Evolutionary conservation across 1,139 yeast species (phyloP).

Genomic region (Pichia sp.): DNA sequence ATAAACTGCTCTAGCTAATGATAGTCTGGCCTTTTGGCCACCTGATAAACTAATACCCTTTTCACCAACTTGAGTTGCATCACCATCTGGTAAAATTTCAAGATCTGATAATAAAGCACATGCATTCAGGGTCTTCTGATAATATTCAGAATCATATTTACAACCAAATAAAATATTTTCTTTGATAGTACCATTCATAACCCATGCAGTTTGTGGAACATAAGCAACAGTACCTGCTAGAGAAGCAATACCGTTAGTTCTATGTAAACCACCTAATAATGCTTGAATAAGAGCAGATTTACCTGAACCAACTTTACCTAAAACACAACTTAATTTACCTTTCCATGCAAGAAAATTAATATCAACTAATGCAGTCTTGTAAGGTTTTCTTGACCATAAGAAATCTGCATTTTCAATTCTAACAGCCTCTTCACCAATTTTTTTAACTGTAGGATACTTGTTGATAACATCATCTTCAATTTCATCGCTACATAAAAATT

Average conservation of each 20-base stretch:
- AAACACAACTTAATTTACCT: constrained; percentile 81
- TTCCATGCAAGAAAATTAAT: constrained; percentile 66
- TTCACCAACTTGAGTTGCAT: constrained; percentile 88
- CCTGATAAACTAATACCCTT: constrained; percentile 95
- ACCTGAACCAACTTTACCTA: constrained; percentile 92
- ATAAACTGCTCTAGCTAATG: constrained; percentile 92
- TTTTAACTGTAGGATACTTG: constrained; percentile 46
- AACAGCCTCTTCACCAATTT: constrained; percentile 65
- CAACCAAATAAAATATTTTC: constrained; percentile 90
- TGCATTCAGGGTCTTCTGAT: constrained; percentile 72
- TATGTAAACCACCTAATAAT: constrained; percentile 78
- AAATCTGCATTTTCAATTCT: constrained; percentile 70
- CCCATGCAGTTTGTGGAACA: constrained; percentile 94
- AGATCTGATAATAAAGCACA: constrained; percentile 87
- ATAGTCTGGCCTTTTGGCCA: constrained; percentile 92
- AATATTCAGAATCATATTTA: constrained; percentile 72
- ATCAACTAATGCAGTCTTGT: constrained; percentile 70
- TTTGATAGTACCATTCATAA: constrained; percentile 86
- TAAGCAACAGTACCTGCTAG: constrained; percentile 82
- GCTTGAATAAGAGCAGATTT: constrained; percentile 84
- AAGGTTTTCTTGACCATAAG: constrained; percentile 80
- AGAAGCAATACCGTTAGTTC: constrained; percentile 66
- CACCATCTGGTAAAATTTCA: constrained; percentile 78
- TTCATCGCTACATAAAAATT: constrained; percentile 71
- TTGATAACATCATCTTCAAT: constrained; percentile 74